These are phyloP conservation scores for Saturnispora sekii DNA, from an alignment of 805 yeast species.

Conservation along the genomic window DNA sequence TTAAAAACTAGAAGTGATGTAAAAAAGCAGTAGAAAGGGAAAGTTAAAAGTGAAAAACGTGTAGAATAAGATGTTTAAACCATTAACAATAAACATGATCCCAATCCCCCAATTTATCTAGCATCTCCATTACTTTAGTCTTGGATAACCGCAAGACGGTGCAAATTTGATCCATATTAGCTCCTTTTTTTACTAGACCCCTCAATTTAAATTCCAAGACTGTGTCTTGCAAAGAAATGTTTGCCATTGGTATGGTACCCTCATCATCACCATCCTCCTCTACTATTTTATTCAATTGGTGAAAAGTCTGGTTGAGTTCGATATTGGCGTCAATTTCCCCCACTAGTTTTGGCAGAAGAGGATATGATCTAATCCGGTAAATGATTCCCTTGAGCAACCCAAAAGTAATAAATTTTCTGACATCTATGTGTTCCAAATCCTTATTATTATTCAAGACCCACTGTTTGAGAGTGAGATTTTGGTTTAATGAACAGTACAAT, in stretches of 20 bases:
- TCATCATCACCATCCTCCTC: too few relatives aligned
- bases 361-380: slow-evolving; percentile 71
- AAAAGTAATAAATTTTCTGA: slow-evolving; percentile 76
- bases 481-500: slow-evolving; percentile 68
- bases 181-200: neutral
- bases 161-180: slow-evolving; percentile 2
- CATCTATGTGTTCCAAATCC: slow-evolving; percentile 56
- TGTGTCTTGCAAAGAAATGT: neutral
- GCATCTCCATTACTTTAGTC: neutral
- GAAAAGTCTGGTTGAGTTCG: neutral
- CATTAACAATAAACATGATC: slow-evolving; percentile 3
- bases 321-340: neutral
- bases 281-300: neutral
- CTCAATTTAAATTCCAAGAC: slow-evolving; percentile 1
- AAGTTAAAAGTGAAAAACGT: neutral
- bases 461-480: slow-evolving; percentile 64
- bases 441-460: slow-evolving; percentile 71
- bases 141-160: neutral
- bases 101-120: slow-evolving; percentile 4
- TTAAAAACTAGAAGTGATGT: too few relatives aligned
- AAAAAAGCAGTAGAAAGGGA: neutral
- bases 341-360: slow-evolving; percentile 30
- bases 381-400: slow-evolving; percentile 78
- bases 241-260: too few relatives aligned
- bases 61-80: too few relatives aligned